Percentiles rank a stretch among this genome's conserved stretches.
Evolutionary conservation across 257 asterid genomes (phyloP).

Genomic region (Plantago elongata): DNA sequence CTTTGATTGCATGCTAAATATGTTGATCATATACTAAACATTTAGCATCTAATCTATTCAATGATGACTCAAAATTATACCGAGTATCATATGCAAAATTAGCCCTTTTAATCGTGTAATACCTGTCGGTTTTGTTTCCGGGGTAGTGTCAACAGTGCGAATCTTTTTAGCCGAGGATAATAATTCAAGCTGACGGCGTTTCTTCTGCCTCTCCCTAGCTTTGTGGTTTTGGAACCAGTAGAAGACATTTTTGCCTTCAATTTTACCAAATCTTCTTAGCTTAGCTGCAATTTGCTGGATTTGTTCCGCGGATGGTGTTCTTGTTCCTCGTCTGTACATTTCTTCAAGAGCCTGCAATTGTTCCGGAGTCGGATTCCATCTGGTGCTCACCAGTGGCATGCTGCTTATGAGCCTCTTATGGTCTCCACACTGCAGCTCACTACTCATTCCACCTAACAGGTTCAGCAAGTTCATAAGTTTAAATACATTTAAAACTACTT

Average conservation of each 20-base stretch:
- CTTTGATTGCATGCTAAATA: too few relatives aligned
- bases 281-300: conserved; percentile 65
- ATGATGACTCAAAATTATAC: too few relatives aligned
- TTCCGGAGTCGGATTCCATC: conserved; percentile 91
- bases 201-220: conserved; percentile 77
- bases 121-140: conserved; percentile 29
- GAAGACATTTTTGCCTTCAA: conserved; percentile 77
- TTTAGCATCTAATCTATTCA: too few relatives aligned
- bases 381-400: conserved; percentile 38
- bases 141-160: conserved; percentile 10
- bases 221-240: conserved; percentile 87
- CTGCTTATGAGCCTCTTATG: conserved; percentile 18
- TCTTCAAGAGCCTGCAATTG: conserved; percentile 72
- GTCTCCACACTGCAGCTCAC: conserved; percentile 13
- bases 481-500: too few relatives aligned
- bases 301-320: conserved; percentile 78
- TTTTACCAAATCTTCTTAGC: conserved; percentile 60
- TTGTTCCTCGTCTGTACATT: conserved; percentile 56
- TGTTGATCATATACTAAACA: too few relatives aligned
- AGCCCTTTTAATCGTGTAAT: too few relatives aligned
- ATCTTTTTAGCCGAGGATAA: conserved; percentile 13
- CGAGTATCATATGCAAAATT: too few relatives aligned
- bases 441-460: conserved; percentile 18
- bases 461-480: too few relatives aligned
- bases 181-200: conserved; percentile 51